phyloP scores from a whole-genome alignment of 2,329 filamentous ascomycete species.

The Dactylellina sp. region DNA sequence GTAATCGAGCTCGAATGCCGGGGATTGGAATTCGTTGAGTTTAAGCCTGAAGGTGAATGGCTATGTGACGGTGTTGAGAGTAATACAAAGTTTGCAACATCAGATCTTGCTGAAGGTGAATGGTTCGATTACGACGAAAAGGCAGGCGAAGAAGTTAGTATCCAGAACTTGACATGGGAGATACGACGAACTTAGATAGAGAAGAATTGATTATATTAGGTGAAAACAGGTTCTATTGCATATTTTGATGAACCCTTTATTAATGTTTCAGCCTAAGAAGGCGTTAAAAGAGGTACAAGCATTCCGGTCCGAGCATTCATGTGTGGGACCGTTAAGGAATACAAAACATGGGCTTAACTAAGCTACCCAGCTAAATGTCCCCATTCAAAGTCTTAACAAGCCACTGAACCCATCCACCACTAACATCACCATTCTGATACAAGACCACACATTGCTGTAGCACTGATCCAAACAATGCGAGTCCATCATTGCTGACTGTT shows the following conservation, averaged over 20 bases:
- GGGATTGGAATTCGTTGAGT: constrained; percentile 90
- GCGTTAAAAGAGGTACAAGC: background rate
- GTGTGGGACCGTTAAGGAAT: background rate
- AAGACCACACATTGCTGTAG: constrained; percentile 23
- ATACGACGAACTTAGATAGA: constrained; percentile 74
- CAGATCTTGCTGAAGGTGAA: constrained; percentile 88
- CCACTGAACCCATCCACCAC: constrained; percentile 36
- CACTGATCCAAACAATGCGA: constrained; percentile 30
- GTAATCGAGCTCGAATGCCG: constrained; percentile 93
- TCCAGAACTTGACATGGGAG: constrained; percentile 89
- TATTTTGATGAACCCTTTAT: too few relatives aligned
- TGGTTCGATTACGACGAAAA: constrained; percentile 99
- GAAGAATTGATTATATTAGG: background rate
- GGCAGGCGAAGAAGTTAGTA: constrained; percentile 87
- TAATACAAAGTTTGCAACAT: constrained; percentile 80
- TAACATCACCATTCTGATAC: constrained; percentile 25
- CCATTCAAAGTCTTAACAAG: constrained; percentile 38
- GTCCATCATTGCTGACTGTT: constrained; percentile 22
- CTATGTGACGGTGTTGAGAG: constrained; percentile 84
- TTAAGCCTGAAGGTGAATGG: constrained; percentile 95
- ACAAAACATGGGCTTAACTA: background rate
- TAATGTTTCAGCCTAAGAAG: background rate
- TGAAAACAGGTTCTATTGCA: too few relatives aligned
- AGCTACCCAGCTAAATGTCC: constrained; percentile 24
- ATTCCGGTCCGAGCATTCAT: background rate